A percentile compares a stretch with the other conserved stretches of the same genome.
These are phyloP conservation scores for Sporothrix phasma DNA, from an alignment of 2,329 filamentous ascomycete genomes.

Conservation along the genomic window DNA sequence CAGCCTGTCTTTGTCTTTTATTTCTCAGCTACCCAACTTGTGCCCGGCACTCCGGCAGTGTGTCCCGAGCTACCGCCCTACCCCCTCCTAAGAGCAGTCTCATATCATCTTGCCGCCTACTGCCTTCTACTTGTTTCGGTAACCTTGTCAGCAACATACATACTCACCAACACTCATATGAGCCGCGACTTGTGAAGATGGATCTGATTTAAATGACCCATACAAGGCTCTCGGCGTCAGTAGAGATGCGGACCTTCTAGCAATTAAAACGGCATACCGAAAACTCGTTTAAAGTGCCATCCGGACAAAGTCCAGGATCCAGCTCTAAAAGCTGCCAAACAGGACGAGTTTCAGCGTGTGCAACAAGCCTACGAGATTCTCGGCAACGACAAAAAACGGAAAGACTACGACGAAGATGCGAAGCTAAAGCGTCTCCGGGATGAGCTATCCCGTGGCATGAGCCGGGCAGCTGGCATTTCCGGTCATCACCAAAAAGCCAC, in stretches of 20 bases:
- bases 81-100: background rate
- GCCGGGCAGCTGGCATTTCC: conserved; percentile 35
- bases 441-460: conserved; percentile 35
- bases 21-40: too few relatives aligned
- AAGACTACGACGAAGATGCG: conserved; percentile 68
- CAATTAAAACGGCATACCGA: conserved; percentile 71
- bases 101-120: too few relatives aligned
- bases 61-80: background rate
- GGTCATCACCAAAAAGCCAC: conserved; percentile 30
- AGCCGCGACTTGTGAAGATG: conserved; percentile 27
- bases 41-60: background rate
- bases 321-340: conserved; percentile 63
- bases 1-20: too few relatives aligned
- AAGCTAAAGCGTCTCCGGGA: conserved; percentile 56
- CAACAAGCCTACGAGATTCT: conserved; percentile 90
- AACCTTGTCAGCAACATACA: too few relatives aligned
- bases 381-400: conserved; percentile 61
- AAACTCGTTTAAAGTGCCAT: conserved; percentile 84
- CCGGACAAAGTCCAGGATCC: conserved; percentile 84
- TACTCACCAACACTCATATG: background rate
- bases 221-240: conserved; percentile 68
- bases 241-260: conserved; percentile 56
- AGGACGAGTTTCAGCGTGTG: conserved; percentile 82
- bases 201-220: conserved; percentile 56
- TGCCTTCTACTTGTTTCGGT: too few relatives aligned